Conservation (phyloP, 2,329 filamentous ascomycete species). For the Lasiodiplodia gonubiensis region DNA sequence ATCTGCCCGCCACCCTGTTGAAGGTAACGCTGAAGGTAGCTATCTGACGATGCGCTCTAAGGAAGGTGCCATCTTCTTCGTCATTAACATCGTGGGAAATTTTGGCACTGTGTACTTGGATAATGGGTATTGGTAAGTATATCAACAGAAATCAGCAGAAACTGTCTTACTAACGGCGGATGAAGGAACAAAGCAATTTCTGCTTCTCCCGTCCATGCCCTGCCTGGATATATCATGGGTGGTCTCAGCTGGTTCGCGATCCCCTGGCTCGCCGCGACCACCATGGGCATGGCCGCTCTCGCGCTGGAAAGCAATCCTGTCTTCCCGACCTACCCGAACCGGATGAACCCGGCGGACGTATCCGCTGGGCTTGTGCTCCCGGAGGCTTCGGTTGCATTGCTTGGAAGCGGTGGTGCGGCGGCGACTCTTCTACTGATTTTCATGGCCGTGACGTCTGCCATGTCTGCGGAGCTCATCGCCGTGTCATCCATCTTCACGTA, state of each 20-base stretch:
- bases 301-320: slow-evolving; percentile 75
- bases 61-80: slow-evolving; percentile 86
- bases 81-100: slow-evolving; percentile 87
- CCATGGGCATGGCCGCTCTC: slow-evolving; percentile 82
- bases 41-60: slow-evolving; percentile 86
- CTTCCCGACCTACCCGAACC: slow-evolving; percentile 74
- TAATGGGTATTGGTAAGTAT: slow-evolving; percentile 65
- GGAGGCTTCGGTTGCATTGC: slow-evolving; percentile 80
- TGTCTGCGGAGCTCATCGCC: slow-evolving; percentile 57
- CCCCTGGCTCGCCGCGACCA: slow-evolving; percentile 86
- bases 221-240: slow-evolving; percentile 87
- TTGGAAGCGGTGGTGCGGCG: slow-evolving; percentile 80
- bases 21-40: slow-evolving; percentile 78
- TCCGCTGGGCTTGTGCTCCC: slow-evolving; percentile 83
- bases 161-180: slow-evolving; percentile 53
- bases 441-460: slow-evolving; percentile 55
- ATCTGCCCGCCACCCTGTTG: slow-evolving; percentile 72
- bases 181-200: slow-evolving; percentile 85
- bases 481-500: slow-evolving; percentile 89
- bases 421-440: slow-evolving; percentile 67
- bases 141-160: not conserved
- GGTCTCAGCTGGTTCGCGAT: slow-evolving; percentile 92
- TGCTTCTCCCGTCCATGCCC: slow-evolving; percentile 80
- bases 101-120: slow-evolving; percentile 86
- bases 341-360: slow-evolving; percentile 76